Evolutionary conservation across 805 yeast species (phyloP).

Genomic region (Sugiyamaella valdiviana): DNA sequence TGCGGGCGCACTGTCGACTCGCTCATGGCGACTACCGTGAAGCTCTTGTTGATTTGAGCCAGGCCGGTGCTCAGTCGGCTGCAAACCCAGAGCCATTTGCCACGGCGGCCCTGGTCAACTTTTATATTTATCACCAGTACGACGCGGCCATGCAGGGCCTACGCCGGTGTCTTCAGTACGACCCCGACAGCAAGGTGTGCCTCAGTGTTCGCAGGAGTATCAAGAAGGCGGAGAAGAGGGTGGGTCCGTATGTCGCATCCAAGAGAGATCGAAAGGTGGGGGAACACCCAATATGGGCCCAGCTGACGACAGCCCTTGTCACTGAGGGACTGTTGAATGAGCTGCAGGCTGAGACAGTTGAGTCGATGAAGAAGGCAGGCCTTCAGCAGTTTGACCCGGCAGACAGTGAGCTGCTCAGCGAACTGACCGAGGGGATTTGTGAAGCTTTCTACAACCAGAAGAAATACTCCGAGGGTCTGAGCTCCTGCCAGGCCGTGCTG

Average conservation of each 20-base stretch:
- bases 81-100: slow-evolving; percentile 24
- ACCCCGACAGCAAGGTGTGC: slow-evolving; percentile 65
- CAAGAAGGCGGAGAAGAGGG: slow-evolving; percentile 23
- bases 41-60: slow-evolving; percentile 33
- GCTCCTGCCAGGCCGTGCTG: slow-evolving; percentile 27
- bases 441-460: slow-evolving; percentile 35
- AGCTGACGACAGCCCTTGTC: slow-evolving; percentile 11
- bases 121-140: slow-evolving; percentile 48
- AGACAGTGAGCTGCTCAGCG: slow-evolving; percentile 20
- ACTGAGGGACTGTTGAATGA: slow-evolving; percentile 11
- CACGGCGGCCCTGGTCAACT: slow-evolving; percentile 35
- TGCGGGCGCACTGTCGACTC: slow-evolving; percentile 32
- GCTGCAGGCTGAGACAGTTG: neutral
- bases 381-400: slow-evolving; percentile 12
- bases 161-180: slow-evolving; percentile 66
- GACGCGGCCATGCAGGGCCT: slow-evolving; percentile 47
- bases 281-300: slow-evolving; percentile 18
- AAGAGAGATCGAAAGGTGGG: slow-evolving; percentile 23
- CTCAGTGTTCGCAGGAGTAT: slow-evolving; percentile 34
- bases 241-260: slow-evolving; percentile 18
- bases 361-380: neutral
- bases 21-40: slow-evolving; percentile 26
- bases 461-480: slow-evolving; percentile 25
- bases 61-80: slow-evolving; percentile 24
- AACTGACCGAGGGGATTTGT: slow-evolving; percentile 37